Percentiles rank a stretch among this genome's conserved stretches.
Evolutionary conservation across 2,329 filamentous ascomycete species (phyloP).

Genomic region (Chrysoporthe austroafricana): DNA sequence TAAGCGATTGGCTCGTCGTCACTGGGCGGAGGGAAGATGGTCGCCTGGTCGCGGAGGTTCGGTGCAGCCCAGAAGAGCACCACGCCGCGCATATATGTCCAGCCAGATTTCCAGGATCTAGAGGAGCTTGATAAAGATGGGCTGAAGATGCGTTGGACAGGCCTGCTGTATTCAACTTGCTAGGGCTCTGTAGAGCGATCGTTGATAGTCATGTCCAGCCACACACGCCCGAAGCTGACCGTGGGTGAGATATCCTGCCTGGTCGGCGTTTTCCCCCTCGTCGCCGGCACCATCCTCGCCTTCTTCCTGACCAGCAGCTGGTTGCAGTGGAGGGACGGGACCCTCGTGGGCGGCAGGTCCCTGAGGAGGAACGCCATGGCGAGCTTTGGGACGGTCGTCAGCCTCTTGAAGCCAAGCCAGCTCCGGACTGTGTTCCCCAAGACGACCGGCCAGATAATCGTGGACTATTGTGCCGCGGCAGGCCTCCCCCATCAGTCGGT

Average conservation of each 20-base stretch:
- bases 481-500: slow-evolving; percentile 22
- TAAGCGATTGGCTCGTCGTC: slow-evolving; percentile 24
- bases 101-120: background rate
- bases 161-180: background rate
- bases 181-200: background rate
- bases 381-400: slow-evolving; percentile 21
- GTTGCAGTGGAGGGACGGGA: slow-evolving; percentile 37
- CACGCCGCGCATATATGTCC: background rate
- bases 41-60: background rate
- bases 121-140: background rate
- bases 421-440: slow-evolving; percentile 19
- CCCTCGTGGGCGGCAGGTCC: slow-evolving; percentile 37
- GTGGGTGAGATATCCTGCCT: slow-evolving; percentile 19
- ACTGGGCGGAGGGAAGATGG: background rate
- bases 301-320: slow-evolving; percentile 24
- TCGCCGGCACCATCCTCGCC: slow-evolving; percentile 18
- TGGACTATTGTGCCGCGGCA: slow-evolving; percentile 23
- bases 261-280: slow-evolving; percentile 15
- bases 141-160: background rate
- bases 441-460: slow-evolving; percentile 29
- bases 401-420: slow-evolving; percentile 22
- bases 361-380: slow-evolving; percentile 22
- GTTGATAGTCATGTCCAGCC: slow-evolving; percentile 22
- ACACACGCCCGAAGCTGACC: slow-evolving; percentile 23
- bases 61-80: background rate